Evolutionary conservation across 2,329 filamentous ascomycete genomes (phyloP).

Genomic region (Beauveria asiatica): DNA sequence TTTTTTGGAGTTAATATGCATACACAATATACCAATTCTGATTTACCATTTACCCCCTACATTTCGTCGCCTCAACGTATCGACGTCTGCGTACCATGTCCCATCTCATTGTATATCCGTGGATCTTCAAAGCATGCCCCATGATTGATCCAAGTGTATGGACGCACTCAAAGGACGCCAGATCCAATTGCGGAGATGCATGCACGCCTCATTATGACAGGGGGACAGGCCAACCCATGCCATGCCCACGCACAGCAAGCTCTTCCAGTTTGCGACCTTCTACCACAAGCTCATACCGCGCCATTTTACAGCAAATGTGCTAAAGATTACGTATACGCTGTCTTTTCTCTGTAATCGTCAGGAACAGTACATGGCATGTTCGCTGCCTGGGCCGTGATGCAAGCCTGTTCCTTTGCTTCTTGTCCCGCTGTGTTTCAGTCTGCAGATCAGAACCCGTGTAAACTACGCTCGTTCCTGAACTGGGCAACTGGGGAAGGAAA

Average conservation of each 20-base stretch:
- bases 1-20: not conserved
- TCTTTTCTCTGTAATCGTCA: not conserved
- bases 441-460: too few relatives aligned
- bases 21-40: not conserved
- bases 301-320: not conserved
- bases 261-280: not conserved
- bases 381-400: too few relatives aligned
- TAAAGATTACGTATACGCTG: too few relatives aligned
- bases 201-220: constrained; percentile 1
- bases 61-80: not conserved
- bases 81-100: not conserved
- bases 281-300: not conserved
- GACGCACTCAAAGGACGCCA: not conserved
- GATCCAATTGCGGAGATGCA: constrained; percentile 3
- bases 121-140: not conserved
- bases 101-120: not conserved
- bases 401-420: too few relatives aligned
- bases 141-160: not conserved
- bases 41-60: not conserved
- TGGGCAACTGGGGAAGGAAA: too few relatives aligned
- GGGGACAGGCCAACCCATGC: not conserved
- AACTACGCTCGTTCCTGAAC: too few relatives aligned
- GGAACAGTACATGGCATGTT: not conserved
- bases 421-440: too few relatives aligned
- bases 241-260: not conserved